Conservation (phyloP, 331 rosid genomes). For the Telfairia occidentalis region DNA sequence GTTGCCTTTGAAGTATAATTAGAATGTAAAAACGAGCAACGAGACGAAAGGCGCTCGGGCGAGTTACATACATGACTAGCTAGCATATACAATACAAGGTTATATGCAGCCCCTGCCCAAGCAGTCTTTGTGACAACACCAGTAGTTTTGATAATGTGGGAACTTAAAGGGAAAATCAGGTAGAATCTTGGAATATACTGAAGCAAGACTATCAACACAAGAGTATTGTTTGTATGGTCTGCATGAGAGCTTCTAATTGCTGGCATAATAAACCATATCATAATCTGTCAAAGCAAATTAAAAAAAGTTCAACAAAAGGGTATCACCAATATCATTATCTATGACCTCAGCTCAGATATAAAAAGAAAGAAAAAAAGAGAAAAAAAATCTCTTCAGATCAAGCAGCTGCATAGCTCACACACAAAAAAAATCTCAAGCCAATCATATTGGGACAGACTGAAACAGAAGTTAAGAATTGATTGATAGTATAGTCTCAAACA, state of each 20-base stretch:
- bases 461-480: not conserved
- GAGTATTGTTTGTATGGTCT: slow-evolving; percentile 67
- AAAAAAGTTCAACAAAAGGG: not conserved
- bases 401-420: not conserved
- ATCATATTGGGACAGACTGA: not conserved
- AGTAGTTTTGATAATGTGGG: slow-evolving; percentile 79
- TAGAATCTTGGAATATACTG: slow-evolving; percentile 80
- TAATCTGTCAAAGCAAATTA: slow-evolving; percentile 42
- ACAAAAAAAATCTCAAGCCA: slow-evolving; percentile 6
- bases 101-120: slow-evolving; percentile 98
- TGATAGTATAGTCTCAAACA: not conserved
- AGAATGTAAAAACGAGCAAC: not conserved
- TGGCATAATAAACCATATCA: slow-evolving; percentile 83
- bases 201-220: slow-evolving; percentile 67
- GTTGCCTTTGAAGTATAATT: not conserved
- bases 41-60: not conserved
- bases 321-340: not conserved
- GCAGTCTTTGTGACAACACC: slow-evolving; percentile 87
- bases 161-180: slow-evolving; percentile 73
- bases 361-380: not conserved
- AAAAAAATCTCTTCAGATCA: not conserved
- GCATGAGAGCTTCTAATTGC: slow-evolving; percentile 61
- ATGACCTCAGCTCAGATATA: not conserved
- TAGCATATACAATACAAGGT: slow-evolving; percentile 84
- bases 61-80: slow-evolving; percentile 72